Evolutionary conservation across 106 monocot genomes (phyloP), one percentile per base, ranked within the genome.

Genomic region (Acorus gramineus): DNA sequence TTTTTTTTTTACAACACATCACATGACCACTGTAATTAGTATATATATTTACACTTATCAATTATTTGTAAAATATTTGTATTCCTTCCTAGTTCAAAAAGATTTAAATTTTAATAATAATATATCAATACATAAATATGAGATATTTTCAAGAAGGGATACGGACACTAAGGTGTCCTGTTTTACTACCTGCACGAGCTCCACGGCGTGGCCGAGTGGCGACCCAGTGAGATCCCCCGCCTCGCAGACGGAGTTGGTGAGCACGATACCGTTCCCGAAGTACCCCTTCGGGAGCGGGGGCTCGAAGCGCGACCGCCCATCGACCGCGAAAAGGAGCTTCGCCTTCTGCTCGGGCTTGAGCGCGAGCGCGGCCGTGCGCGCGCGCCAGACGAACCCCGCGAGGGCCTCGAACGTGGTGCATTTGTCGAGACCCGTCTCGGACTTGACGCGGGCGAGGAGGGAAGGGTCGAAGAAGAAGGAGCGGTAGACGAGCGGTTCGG

Each of bases 201-300:
- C 59, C 12, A 72, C 80, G 0, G 92, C 72, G 57, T 52, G 68
- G 0, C 84, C 79, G 4, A 80, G 2, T 48, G 87, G 87, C 9
- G 50, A 49, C 3, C 54, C 76, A 6, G 80, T n/a, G 42, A 92
- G 72, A 66, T 87, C 84, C 4, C 78, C 79, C 4, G 84, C 63
- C 1, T 46, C 46, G 46, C 83, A 78, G 11, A 92, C 13, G 2
- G 84, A 66, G 61, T 87, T 80, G 7, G 92, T 87, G 4, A 92
- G 73, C 58, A 87, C 92, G 5, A 92, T 92, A 10, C 92, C 92
- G 44, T 92, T 92, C 1, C 84, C 92, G 52, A 85, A 92, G 57
- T 87, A 87, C 28, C 92, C 87, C n/a, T 74, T 79, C 0, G 87
- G 92, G 3, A 92, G 80, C 8, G 79, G 84, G 0, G 92, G 92